Base-by-base conservation (phyloP, 2,329 filamentous ascomycete genomes). In the Diplodia intermedia region DNA sequence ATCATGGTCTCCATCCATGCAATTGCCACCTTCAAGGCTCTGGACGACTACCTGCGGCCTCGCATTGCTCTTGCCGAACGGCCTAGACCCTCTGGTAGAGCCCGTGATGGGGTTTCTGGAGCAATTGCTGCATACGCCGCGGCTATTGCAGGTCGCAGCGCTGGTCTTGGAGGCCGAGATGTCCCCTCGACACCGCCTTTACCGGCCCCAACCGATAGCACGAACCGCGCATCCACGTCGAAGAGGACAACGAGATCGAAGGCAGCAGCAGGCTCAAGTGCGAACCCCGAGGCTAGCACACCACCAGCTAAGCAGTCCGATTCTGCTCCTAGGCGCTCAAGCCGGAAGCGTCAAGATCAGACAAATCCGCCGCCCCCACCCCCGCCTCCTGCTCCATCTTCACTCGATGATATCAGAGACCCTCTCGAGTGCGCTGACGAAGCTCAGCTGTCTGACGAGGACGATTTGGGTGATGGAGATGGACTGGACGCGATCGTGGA, bases 1-100 rank as follows among this genome's bases (percentile, higher is more conserved):
- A 96, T 99, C 71, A 97, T 97, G 91, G 95, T 99, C 0, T 97
- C 93, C 0, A 99, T 99, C 68, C 95, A 99, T 78, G 95, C 95
- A 18, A 98, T 99, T 75, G 94, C 95, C 2, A 98, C 94, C 0
- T 98, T 99, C 83, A 98, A 97, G 78, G 92, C 94, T 0, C 82
- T 99, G 29, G 95, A 98, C 76, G 95, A 99, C 77, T 99, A 98
- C 78, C 85, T 99, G 53, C 90, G 95, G 47, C 95, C 95, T 8
- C 88, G 94, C 69, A 97, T 99, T 69, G 93, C 86, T 73, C 78
- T 95, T 15, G 89, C 91, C 3, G 93, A 97, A 71, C 88, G 92
- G 23, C 88, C 91, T 14, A 86, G 89, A 53, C 83, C 82, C 11
- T 84, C 86, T 36, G 66, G 66, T 18, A 86, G 90, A 70, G 81